Conservation (phyloP, 805 yeast genomes). For the Zygosaccharomyces rouxii region DNA sequence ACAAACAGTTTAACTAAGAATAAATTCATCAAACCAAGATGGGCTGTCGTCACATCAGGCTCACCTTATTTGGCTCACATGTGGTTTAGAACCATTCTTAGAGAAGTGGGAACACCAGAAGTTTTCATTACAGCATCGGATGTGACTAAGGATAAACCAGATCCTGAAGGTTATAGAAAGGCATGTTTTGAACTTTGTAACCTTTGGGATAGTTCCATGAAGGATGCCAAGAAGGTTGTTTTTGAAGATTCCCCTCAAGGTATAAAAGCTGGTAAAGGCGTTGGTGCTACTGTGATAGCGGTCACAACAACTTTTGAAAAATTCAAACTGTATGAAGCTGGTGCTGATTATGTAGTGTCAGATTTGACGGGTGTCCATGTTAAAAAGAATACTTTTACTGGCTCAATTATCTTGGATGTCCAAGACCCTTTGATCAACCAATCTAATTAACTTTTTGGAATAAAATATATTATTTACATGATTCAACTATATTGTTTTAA, state of each 20-base stretch:
- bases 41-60: slow-evolving; percentile 85
- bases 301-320: slow-evolving; percentile 69
- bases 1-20: slow-evolving; percentile 20
- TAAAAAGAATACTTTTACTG: slow-evolving; percentile 11
- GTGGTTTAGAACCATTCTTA: slow-evolving; percentile 57
- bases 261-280: slow-evolving; percentile 67
- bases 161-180: slow-evolving; percentile 68
- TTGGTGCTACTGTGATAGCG: slow-evolving; percentile 73
- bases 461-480: slow-evolving; percentile 1
- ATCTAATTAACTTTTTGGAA: background rate
- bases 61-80: slow-evolving; percentile 64
- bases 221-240: slow-evolving; percentile 44
- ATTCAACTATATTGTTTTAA: background rate
- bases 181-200: slow-evolving; percentile 54
- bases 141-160: slow-evolving; percentile 70
- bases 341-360: slow-evolving; percentile 73
- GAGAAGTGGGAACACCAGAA: slow-evolving; percentile 56
- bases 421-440: slow-evolving; percentile 11
- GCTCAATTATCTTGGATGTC: slow-evolving; percentile 15
- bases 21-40: slow-evolving; percentile 40
- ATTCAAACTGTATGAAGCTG: slow-evolving; percentile 57
- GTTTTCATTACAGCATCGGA: slow-evolving; percentile 75
- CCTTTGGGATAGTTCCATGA: slow-evolving; percentile 23
- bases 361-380: slow-evolving; percentile 44
- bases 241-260: slow-evolving; percentile 89